A percentile compares a stretch with the other conserved stretches of the same genome.
phyloP scores from a whole-genome alignment of 352 stramenopile species.

The Phytopythium ostracodes region DNA sequence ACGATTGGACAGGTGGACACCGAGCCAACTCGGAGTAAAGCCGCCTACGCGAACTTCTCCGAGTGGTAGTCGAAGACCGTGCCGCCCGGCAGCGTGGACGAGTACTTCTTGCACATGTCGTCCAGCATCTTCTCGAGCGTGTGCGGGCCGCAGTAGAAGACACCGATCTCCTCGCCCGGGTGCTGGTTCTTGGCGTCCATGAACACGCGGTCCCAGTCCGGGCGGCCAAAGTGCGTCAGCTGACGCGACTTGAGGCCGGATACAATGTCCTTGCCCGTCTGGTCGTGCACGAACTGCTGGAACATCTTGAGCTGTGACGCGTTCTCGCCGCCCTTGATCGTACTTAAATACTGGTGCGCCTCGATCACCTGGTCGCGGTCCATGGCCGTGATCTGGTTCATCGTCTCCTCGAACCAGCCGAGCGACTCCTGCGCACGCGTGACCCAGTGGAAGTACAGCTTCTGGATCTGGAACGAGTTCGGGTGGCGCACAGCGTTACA shows the following conservation, averaged over 20 bases:
- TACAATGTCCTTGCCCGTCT: constrained; percentile 75
- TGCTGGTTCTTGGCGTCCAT: constrained; percentile 40
- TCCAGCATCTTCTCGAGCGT: constrained; percentile 71
- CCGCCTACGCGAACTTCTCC: constrained; percentile 69
- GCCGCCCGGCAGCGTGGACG: constrained; percentile 40
- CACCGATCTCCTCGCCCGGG: constrained; percentile 68
- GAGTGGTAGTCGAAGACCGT: constrained; percentile 83
- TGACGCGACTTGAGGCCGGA: constrained; percentile 76
- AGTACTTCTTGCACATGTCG: constrained; percentile 67
- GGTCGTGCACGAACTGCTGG: constrained; percentile 79
- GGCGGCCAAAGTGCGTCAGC: constrained; percentile 81
- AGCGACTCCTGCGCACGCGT: constrained; percentile 76
- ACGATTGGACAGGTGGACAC: background rate
- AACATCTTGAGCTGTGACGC: constrained; percentile 78
- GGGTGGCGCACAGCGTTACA: constrained; percentile 72
- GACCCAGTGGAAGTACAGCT: constrained; percentile 88
- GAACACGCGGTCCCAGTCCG: constrained; percentile 84
- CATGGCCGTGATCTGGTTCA: constrained; percentile 81
- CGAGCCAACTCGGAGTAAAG: background rate
- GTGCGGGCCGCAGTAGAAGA: constrained; percentile 86
- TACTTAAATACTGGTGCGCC: constrained; percentile 82
- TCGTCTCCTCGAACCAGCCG: constrained; percentile 80
- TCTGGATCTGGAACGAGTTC: constrained; percentile 70
- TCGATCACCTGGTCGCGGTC: constrained; percentile 79
- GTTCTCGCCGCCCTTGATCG: constrained; percentile 69